Conservation (phyloP, 768 basidiomycete species). For the Podaxis sp. region DNA sequence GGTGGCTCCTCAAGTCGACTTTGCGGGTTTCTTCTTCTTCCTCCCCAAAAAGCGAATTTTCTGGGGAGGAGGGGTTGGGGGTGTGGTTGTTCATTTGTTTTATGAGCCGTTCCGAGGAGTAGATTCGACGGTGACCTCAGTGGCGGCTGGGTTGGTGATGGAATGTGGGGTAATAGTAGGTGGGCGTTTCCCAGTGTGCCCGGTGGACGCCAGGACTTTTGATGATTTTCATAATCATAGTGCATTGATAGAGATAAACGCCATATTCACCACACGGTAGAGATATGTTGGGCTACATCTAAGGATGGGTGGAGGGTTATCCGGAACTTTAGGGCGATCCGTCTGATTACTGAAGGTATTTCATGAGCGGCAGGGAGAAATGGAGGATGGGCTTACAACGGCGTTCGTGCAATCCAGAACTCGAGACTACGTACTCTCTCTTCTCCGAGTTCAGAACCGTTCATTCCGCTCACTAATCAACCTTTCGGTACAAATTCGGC, state of each 20-base stretch:
- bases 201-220: background rate
- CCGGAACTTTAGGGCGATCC: slow-evolving; percentile 6
- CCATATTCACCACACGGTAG: background rate
- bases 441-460: background rate
- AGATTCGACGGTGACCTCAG: background rate
- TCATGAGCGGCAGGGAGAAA: background rate
- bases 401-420: background rate
- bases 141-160: background rate
- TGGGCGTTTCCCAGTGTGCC: slow-evolving; percentile 3
- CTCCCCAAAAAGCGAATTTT: too few species aligned
- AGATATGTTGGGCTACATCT: background rate
- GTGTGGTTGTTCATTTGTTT: background rate
- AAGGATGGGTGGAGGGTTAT: background rate
- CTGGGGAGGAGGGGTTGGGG: background rate
- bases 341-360: background rate
- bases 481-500: background rate
- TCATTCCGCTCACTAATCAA: background rate
- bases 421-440: background rate
- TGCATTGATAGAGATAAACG: background rate
- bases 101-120: background rate
- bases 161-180: background rate
- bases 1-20: background rate
- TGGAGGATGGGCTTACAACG: background rate
- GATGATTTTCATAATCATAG: background rate
- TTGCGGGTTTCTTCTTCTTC: too few species aligned